phyloP scores from a whole-genome alignment of 108 stramenopile species.

The Chaetoceros muelleri region DNA sequence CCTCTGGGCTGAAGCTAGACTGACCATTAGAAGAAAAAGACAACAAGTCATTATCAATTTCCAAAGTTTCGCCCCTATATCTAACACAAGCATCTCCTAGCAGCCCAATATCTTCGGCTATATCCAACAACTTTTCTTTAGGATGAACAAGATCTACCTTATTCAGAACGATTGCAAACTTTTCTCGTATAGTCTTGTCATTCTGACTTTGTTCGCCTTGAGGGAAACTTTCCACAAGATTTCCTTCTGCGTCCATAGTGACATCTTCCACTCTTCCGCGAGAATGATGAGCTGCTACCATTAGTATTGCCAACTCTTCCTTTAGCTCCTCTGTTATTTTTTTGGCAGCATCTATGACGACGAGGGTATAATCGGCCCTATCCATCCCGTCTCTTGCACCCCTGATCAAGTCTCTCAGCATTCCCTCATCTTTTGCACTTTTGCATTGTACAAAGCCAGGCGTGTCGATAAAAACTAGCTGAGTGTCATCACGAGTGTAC shows the following conservation, averaged over 20 bases:
- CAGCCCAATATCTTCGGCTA: constrained; percentile 59
- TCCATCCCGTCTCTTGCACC: constrained; percentile 55
- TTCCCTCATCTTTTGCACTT: constrained; percentile 46
- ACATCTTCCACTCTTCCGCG: constrained; percentile 48
- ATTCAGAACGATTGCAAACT: constrained; percentile 82
- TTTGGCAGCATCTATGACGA: constrained; percentile 83
- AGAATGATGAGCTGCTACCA: constrained; percentile 42
- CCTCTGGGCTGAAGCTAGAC: constrained; percentile 4
- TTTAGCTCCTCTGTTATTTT: constrained; percentile 42
- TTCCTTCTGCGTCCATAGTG: constrained; percentile 11
- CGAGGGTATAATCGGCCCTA: constrained; percentile 58
- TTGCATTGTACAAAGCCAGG: constrained; percentile 77
- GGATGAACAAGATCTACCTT: constrained; percentile 88
- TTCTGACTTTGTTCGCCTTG: background rate
- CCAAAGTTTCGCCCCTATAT: constrained; percentile 3
- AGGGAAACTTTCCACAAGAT: background rate
- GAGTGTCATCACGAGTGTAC: constrained; percentile 48
- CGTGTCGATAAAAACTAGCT: constrained; percentile 85
- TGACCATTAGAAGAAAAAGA: constrained; percentile 8
- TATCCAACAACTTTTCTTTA: constrained; percentile 56
- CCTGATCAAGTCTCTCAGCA: constrained; percentile 41
- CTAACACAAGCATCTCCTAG: constrained; percentile 52
- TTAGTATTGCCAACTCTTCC: constrained; percentile 51
- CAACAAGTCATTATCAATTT: background rate
- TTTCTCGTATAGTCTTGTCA: constrained; percentile 23